Percentiles rank a stretch among this genome's conserved stretches.
These are phyloP conservation scores for Fusarium abutilonis DNA, from an alignment of 2,329 filamentous ascomycete species.

Conservation along the genomic window DNA sequence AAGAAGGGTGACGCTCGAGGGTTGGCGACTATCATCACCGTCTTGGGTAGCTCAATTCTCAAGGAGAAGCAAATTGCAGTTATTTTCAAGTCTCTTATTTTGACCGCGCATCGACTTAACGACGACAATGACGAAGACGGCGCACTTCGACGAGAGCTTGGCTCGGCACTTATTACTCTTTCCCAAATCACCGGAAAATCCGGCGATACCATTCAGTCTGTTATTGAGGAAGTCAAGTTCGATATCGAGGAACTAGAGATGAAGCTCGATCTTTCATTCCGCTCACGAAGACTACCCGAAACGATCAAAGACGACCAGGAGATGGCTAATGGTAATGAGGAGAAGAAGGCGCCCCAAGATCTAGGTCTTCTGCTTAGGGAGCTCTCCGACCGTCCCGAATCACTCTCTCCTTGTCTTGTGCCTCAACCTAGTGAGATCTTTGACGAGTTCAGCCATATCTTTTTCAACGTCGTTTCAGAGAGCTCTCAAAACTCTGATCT, in stretches of 20 bases:
- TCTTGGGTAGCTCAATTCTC: conserved; percentile 68
- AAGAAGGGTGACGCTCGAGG: conserved; percentile 68
- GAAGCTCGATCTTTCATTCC: conserved; percentile 75
- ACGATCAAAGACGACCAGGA: conserved; percentile 59
- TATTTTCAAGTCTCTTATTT: conserved; percentile 71
- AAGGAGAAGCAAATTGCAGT: conserved; percentile 71
- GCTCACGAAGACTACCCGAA: conserved; percentile 63
- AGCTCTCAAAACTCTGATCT: conserved; percentile 52
- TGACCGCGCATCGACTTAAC: conserved; percentile 67
- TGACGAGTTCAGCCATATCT: conserved; percentile 66
- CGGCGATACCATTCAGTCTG: conserved; percentile 71
- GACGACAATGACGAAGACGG: conserved; percentile 64
- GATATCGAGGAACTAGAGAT: conserved; percentile 80
- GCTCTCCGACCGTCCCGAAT: conserved; percentile 50
- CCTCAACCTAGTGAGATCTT: conserved; percentile 63
- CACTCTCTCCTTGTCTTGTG: conserved; percentile 63
- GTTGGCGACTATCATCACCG: conserved; percentile 68
- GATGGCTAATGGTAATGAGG: conserved; percentile 44
- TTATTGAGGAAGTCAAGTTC: conserved; percentile 72
- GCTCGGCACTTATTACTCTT: conserved; percentile 72
- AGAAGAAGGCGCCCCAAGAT: conserved; percentile 49
- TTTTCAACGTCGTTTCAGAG: conserved; percentile 63
- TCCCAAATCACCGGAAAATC: conserved; percentile 67
- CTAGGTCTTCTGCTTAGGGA: conserved; percentile 54
- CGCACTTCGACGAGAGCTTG: conserved; percentile 69